Evolutionary conservation across 352 stramenopile species (phyloP).

Genomic region (Phytophthora vignae): DNA sequence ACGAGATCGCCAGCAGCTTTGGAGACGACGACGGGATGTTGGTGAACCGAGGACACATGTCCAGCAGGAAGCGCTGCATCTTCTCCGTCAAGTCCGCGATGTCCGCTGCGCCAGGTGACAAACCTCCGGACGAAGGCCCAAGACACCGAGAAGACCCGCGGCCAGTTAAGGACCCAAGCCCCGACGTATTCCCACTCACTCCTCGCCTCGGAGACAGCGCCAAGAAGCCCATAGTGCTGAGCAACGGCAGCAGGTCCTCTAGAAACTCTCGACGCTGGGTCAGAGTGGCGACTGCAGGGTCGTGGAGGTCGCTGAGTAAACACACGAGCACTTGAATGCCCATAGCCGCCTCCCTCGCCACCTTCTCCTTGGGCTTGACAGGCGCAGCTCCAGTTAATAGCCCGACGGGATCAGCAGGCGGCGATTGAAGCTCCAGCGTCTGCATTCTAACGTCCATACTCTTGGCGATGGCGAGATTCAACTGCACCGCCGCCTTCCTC

Average conservation of each 20-base stretch:
- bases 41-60: slow-evolving; percentile 40
- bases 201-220: slow-evolving; percentile 39
- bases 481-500: slow-evolving; percentile 31
- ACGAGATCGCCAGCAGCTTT: slow-evolving; percentile 41
- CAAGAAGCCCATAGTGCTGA: slow-evolving; percentile 48
- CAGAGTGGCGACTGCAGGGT: slow-evolving; percentile 21
- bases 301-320: slow-evolving; percentile 44
- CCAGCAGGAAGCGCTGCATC: slow-evolving; percentile 58
- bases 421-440: background rate
- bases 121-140: background rate
- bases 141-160: slow-evolving; percentile 13
- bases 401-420: background rate
- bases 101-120: slow-evolving; percentile 1
- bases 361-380: slow-evolving; percentile 46
- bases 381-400: background rate
- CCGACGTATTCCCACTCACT: slow-evolving; percentile 2
- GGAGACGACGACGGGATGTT: slow-evolving; percentile 35
- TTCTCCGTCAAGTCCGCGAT: slow-evolving; percentile 42
- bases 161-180: background rate
- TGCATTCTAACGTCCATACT: slow-evolving; percentile 15
- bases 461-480: slow-evolving; percentile 23
- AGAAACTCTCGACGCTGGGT: slow-evolving; percentile 54
- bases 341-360: slow-evolving; percentile 45
- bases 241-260: slow-evolving; percentile 50
- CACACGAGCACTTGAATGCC: slow-evolving; percentile 52